Percentiles rank a stretch among this genome's conserved stretches.
These are phyloP conservation scores for Pleurotus djamor DNA, from an alignment of 768 basidiomycete genomes.

Conservation along the genomic window DNA sequence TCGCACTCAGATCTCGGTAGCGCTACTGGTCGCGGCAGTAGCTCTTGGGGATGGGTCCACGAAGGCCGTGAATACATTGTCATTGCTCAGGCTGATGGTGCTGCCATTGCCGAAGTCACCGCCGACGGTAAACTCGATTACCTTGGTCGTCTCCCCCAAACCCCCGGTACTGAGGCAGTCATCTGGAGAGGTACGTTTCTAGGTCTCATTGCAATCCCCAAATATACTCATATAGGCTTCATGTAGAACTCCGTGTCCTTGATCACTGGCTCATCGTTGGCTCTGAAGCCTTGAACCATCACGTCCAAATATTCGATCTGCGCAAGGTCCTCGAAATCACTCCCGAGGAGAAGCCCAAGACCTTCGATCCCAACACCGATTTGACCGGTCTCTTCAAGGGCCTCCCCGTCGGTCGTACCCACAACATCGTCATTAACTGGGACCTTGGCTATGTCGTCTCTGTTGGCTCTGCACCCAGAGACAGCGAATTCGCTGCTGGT, in stretches of 20 bases:
- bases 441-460: slow-evolving; percentile 18
- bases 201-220: background rate
- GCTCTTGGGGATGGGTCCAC: slow-evolving; percentile 16
- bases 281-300: slow-evolving; percentile 21
- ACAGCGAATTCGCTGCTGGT: slow-evolving; percentile 15
- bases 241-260: slow-evolving; percentile 20
- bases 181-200: background rate
- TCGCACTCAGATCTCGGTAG: slow-evolving; percentile 14
- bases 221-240: background rate
- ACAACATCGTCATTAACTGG: slow-evolving; percentile 23
- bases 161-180: slow-evolving; percentile 15
- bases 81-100: slow-evolving; percentile 15
- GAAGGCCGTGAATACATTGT: slow-evolving; percentile 14
- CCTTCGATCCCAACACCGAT: slow-evolving; percentile 12
- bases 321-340: slow-evolving; percentile 17
- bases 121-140: slow-evolving; percentile 11
- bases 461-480: slow-evolving; percentile 22
- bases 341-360: slow-evolving; percentile 14
- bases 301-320: slow-evolving; percentile 25
- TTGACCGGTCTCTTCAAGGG: slow-evolving; percentile 16
- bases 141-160: slow-evolving; percentile 18
- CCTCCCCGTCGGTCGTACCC: slow-evolving; percentile 22
- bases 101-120: slow-evolving; percentile 10
- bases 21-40: slow-evolving; percentile 12
- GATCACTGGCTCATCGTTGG: slow-evolving; percentile 20